Evolutionary conservation across 2,329 filamentous ascomycete genomes (phyloP).

Genomic region (Verticillium zaregamsianum): DNA sequence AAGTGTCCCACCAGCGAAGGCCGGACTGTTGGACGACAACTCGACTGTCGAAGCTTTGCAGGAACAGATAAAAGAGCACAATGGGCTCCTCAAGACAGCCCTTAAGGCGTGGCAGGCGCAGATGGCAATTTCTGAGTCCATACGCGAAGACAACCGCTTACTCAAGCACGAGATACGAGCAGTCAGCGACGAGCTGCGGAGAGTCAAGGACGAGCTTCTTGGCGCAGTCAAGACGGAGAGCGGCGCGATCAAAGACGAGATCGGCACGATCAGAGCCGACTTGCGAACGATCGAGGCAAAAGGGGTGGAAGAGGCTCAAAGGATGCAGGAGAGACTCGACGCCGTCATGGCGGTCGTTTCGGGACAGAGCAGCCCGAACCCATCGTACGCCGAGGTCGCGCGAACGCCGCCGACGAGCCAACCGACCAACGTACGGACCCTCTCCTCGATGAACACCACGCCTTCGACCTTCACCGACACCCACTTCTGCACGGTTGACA

Average conservation of each 20-base stretch:
- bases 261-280: background rate
- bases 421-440: background rate
- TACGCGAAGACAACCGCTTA: background rate
- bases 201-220: background rate
- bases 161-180: background rate
- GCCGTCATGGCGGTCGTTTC: background rate
- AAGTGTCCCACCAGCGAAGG: background rate
- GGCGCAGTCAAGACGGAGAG: background rate
- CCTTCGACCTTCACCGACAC: conserved; percentile 1
- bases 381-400: conserved; percentile 1
- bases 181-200: background rate
- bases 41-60: background rate
- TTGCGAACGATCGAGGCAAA: background rate
- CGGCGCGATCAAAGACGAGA: background rate
- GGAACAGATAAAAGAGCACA: background rate
- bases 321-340: background rate
- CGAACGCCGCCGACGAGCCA: conserved; percentile 1
- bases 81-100: background rate
- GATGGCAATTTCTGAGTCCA: background rate
- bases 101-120: background rate
- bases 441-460: conserved; percentile 2
- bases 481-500: conserved; percentile 2
- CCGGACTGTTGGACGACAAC: background rate
- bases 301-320: background rate
- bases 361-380: background rate